These are phyloP conservation scores for Striga asiatica DNA, from an alignment of 257 asterid genomes.

Conservation along the genomic window DNA sequence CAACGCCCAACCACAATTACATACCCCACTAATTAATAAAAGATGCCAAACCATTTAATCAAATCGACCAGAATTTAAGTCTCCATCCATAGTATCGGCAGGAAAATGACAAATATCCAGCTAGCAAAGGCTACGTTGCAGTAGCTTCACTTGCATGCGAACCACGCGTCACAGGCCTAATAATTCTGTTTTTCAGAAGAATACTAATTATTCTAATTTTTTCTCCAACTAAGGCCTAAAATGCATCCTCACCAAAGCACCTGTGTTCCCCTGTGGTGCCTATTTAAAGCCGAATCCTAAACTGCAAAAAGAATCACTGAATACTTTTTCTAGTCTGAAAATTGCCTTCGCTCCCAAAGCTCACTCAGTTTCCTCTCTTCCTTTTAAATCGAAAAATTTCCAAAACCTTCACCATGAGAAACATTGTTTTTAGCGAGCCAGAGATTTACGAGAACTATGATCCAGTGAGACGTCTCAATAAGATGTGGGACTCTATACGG, in stretches of 20 bases:
- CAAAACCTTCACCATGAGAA: slow-evolving; percentile 35
- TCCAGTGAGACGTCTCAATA: slow-evolving; percentile 25
- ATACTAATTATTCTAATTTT: slow-evolving; percentile 18
- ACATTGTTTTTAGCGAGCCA: slow-evolving; percentile 20
- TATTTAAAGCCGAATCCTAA: slow-evolving; percentile 33
- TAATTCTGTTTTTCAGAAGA: slow-evolving; percentile 10
- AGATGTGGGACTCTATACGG: slow-evolving; percentile 39
- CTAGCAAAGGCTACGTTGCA: slow-evolving; percentile 49
- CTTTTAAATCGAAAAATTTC: slow-evolving; percentile 1
- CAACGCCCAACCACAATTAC: slow-evolving; percentile 4
- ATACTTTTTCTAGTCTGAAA: slow-evolving; percentile 7
- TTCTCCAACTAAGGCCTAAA: slow-evolving; percentile 26
- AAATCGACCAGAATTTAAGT: slow-evolving; percentile 17
- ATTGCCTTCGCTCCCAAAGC: slow-evolving; percentile 18
- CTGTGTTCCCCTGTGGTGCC: slow-evolving; percentile 11
- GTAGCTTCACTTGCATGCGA: slow-evolving; percentile 47
- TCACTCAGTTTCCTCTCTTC: slow-evolving; percentile 8
- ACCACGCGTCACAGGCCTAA: slow-evolving; percentile 36
- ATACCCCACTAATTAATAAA: slow-evolving; percentile 6
- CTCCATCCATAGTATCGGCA: slow-evolving; percentile 34
- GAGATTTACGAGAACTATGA: slow-evolving; percentile 26
- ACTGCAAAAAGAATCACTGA: slow-evolving; percentile 16
- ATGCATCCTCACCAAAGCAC: slow-evolving; percentile 20
- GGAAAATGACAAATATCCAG: slow-evolving; percentile 46
- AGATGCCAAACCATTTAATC: background rate